Conservation (phyloP, 169 alveolate species). For the Plasmodium adleri region DNA sequence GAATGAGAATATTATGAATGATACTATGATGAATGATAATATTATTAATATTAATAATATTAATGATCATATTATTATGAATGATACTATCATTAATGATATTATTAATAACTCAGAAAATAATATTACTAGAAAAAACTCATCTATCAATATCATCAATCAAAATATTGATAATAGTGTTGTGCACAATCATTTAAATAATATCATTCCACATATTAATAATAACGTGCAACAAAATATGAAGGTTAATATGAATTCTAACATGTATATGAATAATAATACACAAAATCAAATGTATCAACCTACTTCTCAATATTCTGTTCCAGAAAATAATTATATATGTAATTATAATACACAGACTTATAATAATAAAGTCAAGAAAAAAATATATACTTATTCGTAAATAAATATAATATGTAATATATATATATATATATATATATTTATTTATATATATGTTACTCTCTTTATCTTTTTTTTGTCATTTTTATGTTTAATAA, state of each 20-base stretch:
- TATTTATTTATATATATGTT: not conserved
- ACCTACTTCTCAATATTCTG: slow-evolving; percentile 15
- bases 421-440: not conserved
- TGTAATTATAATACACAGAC: slow-evolving; percentile 41
- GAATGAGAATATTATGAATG: no score
- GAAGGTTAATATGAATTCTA: slow-evolving; percentile 29
- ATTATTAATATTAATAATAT: no score
- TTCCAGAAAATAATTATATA: slow-evolving; percentile 33
- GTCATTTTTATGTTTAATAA: no score
- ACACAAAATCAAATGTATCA: slow-evolving; percentile 5
- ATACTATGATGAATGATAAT: no score
- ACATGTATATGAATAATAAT: slow-evolving; percentile 30
- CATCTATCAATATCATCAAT: slow-evolving; percentile 56
- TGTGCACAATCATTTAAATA: slow-evolving; percentile 37
- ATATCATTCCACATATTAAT: slow-evolving; percentile 24
- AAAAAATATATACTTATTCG: slow-evolving; percentile 14
- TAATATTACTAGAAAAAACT: slow-evolving; percentile 10
- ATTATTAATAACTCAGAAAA: slow-evolving; percentile 33
- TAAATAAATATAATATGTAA: not conserved
- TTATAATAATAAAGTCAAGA: slow-evolving; percentile 34
- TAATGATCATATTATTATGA: no score
- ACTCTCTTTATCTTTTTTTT: not conserved
- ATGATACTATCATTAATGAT: slow-evolving; percentile 27
- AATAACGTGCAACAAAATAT: slow-evolving; percentile 22
- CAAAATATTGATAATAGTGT: slow-evolving; percentile 59